Base-by-base conservation (phyloP, 306 rosid species). In the Malus asiatica region DNA sequence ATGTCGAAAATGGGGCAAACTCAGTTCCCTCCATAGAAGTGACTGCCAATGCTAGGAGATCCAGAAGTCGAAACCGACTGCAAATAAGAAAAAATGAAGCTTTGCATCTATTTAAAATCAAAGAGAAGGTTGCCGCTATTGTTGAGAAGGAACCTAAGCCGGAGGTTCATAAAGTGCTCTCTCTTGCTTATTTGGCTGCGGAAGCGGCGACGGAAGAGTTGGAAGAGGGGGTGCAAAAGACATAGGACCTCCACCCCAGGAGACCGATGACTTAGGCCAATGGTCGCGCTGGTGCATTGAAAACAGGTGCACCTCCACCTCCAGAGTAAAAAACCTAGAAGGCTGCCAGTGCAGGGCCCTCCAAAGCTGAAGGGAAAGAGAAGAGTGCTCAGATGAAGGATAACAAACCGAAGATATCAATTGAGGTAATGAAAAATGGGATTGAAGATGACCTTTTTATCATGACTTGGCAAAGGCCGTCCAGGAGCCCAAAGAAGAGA, bases 231-330 rank as follows among this genome's bases (percentile, higher is more conserved):
- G 20, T 40, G 16, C 63, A 64, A 4, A 79, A 79, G 82, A 73
- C 70, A 2, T 85, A 84, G 82, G 82, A 85, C 71, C 53, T 85
- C 18, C 60, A 86, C 80, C 84, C 88, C 15, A 77, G 86, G 18
- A 78, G 71, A 53, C 70, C 72, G 52, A 60, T 66, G 57, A 15
- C 53, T 0, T 76, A 82, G 70, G 57, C 75, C 65, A 67, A 68
- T 55, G 42, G 40, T 3, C 70, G 20, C 32, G 60, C 40, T 2
- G 38, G 72, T 8, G 68, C 35, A 2, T 20, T 45, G 53, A 77
- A 27, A 25, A 52, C 32, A 15, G 77, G 19, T 29, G 74, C 48
- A 22, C 45, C 52, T 22, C 25, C n/a, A 44, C 72, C 0, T 66
- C 55, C 62, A 53, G 42, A 25, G 12, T n/a, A 8, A 14, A 45